phyloP scores from a whole-genome alignment of 192 early-diverging fungal genomes.

The Spinellus fusiger region DNA sequence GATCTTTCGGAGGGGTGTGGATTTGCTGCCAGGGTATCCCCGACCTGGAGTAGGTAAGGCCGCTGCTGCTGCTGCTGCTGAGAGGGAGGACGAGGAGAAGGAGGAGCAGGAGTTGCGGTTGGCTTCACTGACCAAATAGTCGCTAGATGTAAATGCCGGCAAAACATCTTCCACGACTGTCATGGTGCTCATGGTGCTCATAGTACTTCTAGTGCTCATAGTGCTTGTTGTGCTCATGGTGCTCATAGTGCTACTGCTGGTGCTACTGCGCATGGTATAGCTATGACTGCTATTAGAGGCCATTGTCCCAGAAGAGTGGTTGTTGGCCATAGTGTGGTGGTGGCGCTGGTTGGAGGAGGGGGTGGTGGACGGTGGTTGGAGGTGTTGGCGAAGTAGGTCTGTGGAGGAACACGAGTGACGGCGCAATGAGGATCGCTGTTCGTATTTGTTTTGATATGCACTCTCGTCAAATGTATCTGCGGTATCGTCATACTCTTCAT shows the following conservation, averaged over 20 bases:
- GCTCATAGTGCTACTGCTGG: too few relatives aligned
- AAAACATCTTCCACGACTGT: too few relatives aligned
- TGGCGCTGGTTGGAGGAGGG: not conserved
- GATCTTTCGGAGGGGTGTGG: constrained; percentile 14
- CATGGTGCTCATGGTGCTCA: too few relatives aligned
- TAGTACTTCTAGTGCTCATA: too few relatives aligned
- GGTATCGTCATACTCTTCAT: not conserved
- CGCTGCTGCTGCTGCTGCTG: not conserved
- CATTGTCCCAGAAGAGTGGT: too few relatives aligned
- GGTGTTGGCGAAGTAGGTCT: not conserved
- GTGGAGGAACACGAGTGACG: constrained; percentile 15
- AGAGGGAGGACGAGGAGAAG: not conserved
- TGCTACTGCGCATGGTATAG: too few relatives aligned
- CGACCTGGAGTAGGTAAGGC: not conserved
- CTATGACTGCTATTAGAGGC: too few relatives aligned
- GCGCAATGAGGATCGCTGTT: constrained; percentile 4
- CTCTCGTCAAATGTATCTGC: not conserved
- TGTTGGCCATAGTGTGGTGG: not conserved
- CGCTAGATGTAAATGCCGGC: too few relatives aligned
- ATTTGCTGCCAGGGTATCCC: constrained; percentile 8
- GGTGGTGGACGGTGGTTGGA: not conserved
- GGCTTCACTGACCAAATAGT: too few relatives aligned
- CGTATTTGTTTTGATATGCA: constrained; percentile 3
- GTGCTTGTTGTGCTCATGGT: too few relatives aligned
- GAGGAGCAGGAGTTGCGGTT: too few relatives aligned